Evolutionary conservation across 225 moss, liverwort and hornwort genomes (phyloP), one percentile per base, ranked within the genome.

Genomic region (Polytrichum formosum): DNA sequence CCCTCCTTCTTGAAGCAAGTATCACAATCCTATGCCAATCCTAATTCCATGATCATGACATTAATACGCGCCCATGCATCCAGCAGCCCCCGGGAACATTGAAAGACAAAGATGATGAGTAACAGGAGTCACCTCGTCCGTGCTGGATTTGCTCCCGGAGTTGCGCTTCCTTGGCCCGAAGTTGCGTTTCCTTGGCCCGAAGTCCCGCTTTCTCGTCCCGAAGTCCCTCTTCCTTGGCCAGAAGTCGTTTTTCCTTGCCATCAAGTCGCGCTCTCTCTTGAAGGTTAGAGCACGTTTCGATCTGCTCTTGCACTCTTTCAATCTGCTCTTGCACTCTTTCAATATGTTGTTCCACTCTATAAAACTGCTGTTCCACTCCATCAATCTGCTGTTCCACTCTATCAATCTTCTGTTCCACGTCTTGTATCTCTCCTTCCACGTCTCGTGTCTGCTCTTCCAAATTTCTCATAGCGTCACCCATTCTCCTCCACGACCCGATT

Each of bases 111-210:
- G 6, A 6, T 31, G 31, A 31, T 31, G 31, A 31, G 63, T 46
- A 56, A 75, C 10, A 35, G n/a, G 25, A 70, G 35, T 59, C 28
- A 76, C 59, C 64, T 75, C 27, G 27, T 27, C 27, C 1, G 27
- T 27, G 27, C 3, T 6, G 65, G 69, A 65, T 23, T 68, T 55
- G 17, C 53, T 26, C 67, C 53, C 67, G 25, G 7, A 67, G 67
- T 67, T 67, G 67, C 53, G 67, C 23, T 67, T 67, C 25, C 53
- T 67, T 9, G 67, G 46, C 67, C 23, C 25, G 53, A 26, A 67
- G 67, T 67, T 54, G 67, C 53, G n/a, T n/a, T n/a, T n/a, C n/a
- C n/a, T n/a, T n/a, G n/a, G n/a, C n/a, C n/a, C n/a, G n/a, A n/a
- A n/a, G n/a, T n/a, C n/a, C n/a, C n/a, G 21, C 21, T 67, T 67